phyloP scores from a whole-genome alignment of 306 rosid species.

The Phaseolus lunatus region DNA sequence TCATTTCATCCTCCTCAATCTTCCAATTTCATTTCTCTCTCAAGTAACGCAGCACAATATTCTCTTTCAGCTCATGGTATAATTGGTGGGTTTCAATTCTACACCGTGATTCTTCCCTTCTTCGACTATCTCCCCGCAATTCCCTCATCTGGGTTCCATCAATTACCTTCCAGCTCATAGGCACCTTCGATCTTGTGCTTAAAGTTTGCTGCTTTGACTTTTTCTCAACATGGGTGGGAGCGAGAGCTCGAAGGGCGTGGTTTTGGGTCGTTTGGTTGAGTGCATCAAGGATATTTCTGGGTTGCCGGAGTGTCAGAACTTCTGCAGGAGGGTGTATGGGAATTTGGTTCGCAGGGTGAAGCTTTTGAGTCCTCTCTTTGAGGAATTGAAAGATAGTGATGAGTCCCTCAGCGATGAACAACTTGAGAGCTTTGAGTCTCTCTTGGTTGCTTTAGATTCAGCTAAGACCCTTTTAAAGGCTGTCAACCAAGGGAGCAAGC shows the following conservation, averaged over 20 bases:
- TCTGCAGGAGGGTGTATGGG: constrained; percentile 73
- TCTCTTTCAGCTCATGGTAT: constrained; percentile 8
- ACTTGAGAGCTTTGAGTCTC: constrained; percentile 65
- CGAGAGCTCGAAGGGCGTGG: constrained; percentile 50
- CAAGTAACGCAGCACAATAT: constrained; percentile 7
- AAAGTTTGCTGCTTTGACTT: constrained; percentile 48
- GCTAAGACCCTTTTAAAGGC: constrained; percentile 64
- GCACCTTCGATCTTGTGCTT: constrained; percentile 12
- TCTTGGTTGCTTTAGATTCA: constrained; percentile 73
- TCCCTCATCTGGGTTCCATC: constrained; percentile 46
- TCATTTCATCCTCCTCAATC: neutral
- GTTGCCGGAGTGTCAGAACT: constrained; percentile 74
- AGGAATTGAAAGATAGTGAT: constrained; percentile 82
- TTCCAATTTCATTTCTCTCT: constrained; percentile 1
- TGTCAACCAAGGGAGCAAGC: constrained; percentile 82
- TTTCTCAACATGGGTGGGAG: constrained; percentile 59
- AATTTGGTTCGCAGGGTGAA: constrained; percentile 80
- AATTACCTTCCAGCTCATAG: constrained; percentile 34
- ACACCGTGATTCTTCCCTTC: neutral
- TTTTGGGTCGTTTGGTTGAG: constrained; percentile 63
- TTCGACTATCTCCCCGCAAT: constrained; percentile 27
- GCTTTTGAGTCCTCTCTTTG: constrained; percentile 89
- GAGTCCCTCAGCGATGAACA: constrained; percentile 59
- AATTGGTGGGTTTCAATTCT: constrained; percentile 40
- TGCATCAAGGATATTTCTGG: constrained; percentile 69